Conservation (phyloP, 2,329 filamentous ascomycete genomes). For the Botrytis galanthina region DNA sequence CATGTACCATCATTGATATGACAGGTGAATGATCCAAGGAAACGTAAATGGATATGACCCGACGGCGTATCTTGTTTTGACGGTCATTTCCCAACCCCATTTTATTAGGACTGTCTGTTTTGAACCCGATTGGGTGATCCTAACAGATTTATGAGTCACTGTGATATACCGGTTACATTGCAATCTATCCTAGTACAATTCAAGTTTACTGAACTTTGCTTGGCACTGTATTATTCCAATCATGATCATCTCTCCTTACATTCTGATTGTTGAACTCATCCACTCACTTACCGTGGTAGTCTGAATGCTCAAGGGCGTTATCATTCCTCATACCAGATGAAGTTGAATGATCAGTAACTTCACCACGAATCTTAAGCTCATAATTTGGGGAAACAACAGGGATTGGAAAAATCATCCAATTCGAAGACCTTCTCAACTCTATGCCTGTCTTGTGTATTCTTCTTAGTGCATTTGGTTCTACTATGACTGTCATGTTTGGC, state of each 20-base stretch:
- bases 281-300: background rate
- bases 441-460: background rate
- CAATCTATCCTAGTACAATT: background rate
- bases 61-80: background rate
- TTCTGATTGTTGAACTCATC: background rate
- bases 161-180: too few relatives aligned
- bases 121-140: background rate
- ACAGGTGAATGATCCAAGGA: too few relatives aligned
- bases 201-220: background rate
- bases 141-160: background rate
- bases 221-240: background rate
- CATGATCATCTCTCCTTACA: background rate
- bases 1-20: background rate
- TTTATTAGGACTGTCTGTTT: fast-evolving
- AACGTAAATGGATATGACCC: background rate
- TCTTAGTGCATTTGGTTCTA: background rate
- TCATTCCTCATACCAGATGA: background rate
- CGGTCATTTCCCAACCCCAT: background rate
- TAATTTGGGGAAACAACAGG: fast-evolving
- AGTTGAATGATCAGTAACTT: too few relatives aligned
- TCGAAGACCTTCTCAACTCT: background rate
- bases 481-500: background rate
- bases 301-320: background rate
- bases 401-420: background rate
- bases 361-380: too few relatives aligned